phyloP scores from a whole-genome alignment of 2,329 filamentous ascomycete species.

The Aureobasidium pullulans region DNA sequence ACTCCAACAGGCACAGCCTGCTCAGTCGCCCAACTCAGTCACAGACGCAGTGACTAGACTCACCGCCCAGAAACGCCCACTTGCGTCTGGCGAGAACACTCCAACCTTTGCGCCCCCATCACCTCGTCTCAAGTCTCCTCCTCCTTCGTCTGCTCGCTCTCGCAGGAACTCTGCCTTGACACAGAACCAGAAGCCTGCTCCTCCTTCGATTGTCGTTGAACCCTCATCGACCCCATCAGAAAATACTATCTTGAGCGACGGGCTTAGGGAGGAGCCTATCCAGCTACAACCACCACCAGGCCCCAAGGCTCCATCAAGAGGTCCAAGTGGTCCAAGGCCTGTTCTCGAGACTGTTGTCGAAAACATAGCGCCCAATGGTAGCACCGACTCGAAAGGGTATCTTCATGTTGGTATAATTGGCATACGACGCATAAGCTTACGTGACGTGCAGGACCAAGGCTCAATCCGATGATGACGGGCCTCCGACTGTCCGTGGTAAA shows the following conservation, averaged over 20 bases:
- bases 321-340: conserved; percentile 22
- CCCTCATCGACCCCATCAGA: conserved; percentile 30
- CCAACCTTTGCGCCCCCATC: conserved; percentile 66
- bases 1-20: conserved; percentile 36
- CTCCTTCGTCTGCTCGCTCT: conserved; percentile 46
- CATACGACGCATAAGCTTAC: conserved; percentile 2
- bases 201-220: conserved; percentile 37
- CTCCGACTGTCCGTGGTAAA: conserved; percentile 23
- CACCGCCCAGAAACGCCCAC: conserved; percentile 54
- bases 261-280: conserved; percentile 19
- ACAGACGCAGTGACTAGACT: conserved; percentile 57
- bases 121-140: conserved; percentile 69
- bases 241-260: conserved; percentile 21
- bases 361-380: conserved; percentile 13
- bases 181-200: conserved; percentile 33
- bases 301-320: conserved; percentile 33
- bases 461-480: conserved; percentile 26
- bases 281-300: conserved; percentile 27
- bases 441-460: not conserved
- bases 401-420: not conserved
- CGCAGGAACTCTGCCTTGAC: conserved; percentile 34
- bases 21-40: conserved; percentile 33
- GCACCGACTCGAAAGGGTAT: conserved; percentile 7
- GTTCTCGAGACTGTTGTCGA: conserved; percentile 57
- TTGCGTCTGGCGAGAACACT: conserved; percentile 43